These are phyloP conservation scores for Lepidium africanum DNA, from an alignment of 345 rosid genomes.

Conservation along the genomic window DNA sequence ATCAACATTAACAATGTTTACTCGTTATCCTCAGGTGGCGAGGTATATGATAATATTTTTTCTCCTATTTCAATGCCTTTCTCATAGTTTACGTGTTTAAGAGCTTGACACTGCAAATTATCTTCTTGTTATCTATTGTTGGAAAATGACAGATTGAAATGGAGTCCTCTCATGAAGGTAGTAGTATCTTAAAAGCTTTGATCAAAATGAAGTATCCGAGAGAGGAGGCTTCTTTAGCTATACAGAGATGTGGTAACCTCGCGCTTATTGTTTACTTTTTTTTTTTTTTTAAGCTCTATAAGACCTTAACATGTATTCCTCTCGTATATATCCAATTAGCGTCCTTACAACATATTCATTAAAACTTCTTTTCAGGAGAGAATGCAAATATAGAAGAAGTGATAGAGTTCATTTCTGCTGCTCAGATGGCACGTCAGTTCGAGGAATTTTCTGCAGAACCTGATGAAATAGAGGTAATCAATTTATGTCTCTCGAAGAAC, in stretches of 20 bases:
- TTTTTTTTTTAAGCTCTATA: too few species aligned
- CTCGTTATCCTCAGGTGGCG: background rate
- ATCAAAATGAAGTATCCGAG: slow-evolving; percentile 2
- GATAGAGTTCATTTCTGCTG: slow-evolving; percentile 25
- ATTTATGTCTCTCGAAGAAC: background rate
- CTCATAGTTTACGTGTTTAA: background rate
- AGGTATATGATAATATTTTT: background rate
- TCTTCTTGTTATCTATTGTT: background rate
- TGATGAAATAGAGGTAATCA: slow-evolving; percentile 1
- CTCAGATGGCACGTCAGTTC: slow-evolving; percentile 14
- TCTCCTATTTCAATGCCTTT: background rate
- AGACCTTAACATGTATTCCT: background rate
- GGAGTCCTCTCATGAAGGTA: background rate
- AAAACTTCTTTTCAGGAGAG: background rate
- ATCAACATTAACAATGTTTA: background rate
- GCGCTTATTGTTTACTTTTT: background rate
- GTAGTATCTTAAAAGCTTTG: background rate
- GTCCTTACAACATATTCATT: background rate
- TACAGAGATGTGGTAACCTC: slow-evolving; percentile 19
- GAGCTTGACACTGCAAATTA: background rate
- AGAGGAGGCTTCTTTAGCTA: slow-evolving; percentile 3
- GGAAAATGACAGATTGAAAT: background rate
- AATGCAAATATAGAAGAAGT: slow-evolving; percentile 13
- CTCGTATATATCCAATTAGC: background rate
- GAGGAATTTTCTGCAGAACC: background rate